Evolutionary conservation across 306 rosid genomes (phyloP), one percentile per base, ranked within the genome.

Genomic region (Leucaena leucocephala): DNA sequence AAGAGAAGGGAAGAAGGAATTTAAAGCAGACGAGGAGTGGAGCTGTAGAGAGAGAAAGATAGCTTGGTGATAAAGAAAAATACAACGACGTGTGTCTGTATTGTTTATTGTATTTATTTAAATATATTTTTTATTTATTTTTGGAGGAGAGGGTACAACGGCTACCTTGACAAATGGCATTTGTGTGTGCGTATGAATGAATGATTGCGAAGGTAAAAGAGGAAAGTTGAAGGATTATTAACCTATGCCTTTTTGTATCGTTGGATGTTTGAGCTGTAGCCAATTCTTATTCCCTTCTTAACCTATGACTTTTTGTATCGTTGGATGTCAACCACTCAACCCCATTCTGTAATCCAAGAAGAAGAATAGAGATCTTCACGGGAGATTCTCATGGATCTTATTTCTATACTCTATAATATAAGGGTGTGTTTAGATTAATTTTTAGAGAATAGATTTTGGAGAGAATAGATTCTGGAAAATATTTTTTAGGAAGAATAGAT

Each of bases 51-150:
- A 52, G 55, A 45, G 66, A 54, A 2, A 76, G 85, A 55, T 79
- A 81, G 69, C 88, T 86, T 88, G 90, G 77, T 76, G 84, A 76
- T 5, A 68, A 80, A 84, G 80, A 42, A 78, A 63, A 40, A 61
- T 27, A 61, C 40, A 61, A 11, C 8, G 16, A 0, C 33, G 40
- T 11, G 6, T 33, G 17, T 54, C 27, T 27, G 27, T 27, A 27
- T 6, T 19, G 61, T 17, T 50, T n/a, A n/a, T 19, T n/a, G 33
- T 6, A 19, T 17, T 54, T 54, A 54, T 54, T n/a, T 54, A 54
- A 27, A 27, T 27, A 27, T 27, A 27, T 27, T 27, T 27, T 17
- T 52, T 52, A 52, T 52, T 8, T 6, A 0, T 27, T 27, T 27
- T 27, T 2, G 33, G 17, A 50, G 80, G 59, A 78, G 76, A 74